Evolutionary conservation across 495 filamentous ascomycete genomes (phyloP), one percentile per base, ranked within the genome.

Genomic region (Lasiosphaeria miniovina): DNA sequence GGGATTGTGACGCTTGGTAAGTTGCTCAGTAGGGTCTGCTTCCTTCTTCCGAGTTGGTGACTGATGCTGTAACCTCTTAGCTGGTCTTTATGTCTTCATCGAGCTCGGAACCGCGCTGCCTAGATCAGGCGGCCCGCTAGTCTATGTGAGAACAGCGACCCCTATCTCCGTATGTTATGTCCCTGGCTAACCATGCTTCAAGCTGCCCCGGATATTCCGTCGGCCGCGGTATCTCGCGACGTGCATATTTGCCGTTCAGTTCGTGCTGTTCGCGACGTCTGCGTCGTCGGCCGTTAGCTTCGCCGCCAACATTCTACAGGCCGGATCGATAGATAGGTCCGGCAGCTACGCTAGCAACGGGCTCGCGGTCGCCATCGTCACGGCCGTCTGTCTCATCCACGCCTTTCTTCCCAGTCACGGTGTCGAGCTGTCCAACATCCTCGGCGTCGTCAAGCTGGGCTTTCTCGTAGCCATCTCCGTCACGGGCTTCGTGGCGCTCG

Each of bases 1-100:
- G 63, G 63, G 33, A 36, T 65, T 35, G 59, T 65, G 63, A 65
- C 63, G n/a, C 58, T 59, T 61, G 58, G 58, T 60, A 36, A 60
- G 58, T 60, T 46, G 11, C 9, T 10, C 43, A 24, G 24, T 2
- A 24, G 24, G 24, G 24, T 0, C 24, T 24, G 2, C 24, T 24
- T 24, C 24, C 24, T 24, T 24, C 38, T 41, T 41, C 38, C 12
- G 38, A 41, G 8, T 8, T 41, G 2, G 38, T 41, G 12, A 41
- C 12, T 41, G 3, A 24, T 24, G 24, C 24, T 24, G 24, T 24
- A 24, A 24, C 24, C 24, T 24, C 24, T 0, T 41, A 41, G 38
- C 7, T 8, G 7, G 38, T 41, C 12, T 41, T 1, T 12, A 41
- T 41, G 12, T 41, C 38, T 41, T 41, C 24, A 24, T 24, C 24